phyloP scores from a whole-genome alignment of 768 basidiomycete genomes.

The Bullera alba region DNA sequence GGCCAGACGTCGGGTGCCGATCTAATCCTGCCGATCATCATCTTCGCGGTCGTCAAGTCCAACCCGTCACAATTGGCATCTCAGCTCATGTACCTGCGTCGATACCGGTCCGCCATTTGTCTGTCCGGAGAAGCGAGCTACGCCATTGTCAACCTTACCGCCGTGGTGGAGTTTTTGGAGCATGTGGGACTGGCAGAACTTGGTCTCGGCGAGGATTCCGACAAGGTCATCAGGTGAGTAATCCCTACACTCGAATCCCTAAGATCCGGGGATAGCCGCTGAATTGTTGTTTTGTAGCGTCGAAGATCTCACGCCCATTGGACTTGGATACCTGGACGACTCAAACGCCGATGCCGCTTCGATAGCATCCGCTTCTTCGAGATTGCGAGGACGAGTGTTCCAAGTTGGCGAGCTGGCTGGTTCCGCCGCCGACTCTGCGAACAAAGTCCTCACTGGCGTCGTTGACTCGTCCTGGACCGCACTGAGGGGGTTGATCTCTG shows the following conservation, averaged over 20 bases:
- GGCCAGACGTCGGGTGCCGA: slow-evolving; percentile 54
- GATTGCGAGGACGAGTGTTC: slow-evolving; percentile 67
- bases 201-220: slow-evolving; percentile 47
- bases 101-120: slow-evolving; percentile 55
- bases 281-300: slow-evolving; percentile 50
- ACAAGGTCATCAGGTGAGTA: slow-evolving; percentile 40
- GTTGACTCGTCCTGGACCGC: slow-evolving; percentile 87
- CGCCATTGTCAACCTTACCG: slow-evolving; percentile 88
- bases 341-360: slow-evolving; percentile 50
- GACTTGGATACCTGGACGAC: slow-evolving; percentile 56
- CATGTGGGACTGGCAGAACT: slow-evolving; percentile 78
- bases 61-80: slow-evolving; percentile 76
- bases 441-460: slow-evolving; percentile 66
- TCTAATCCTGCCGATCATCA: slow-evolving; percentile 84
- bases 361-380: slow-evolving; percentile 51
- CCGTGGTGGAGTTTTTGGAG: slow-evolving; percentile 91
- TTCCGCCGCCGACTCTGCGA: slow-evolving; percentile 73
- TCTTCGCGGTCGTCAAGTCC: slow-evolving; percentile 85
- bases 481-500: slow-evolving; percentile 61
- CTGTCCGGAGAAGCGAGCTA: slow-evolving; percentile 78
- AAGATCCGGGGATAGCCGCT: not conserved
- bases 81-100: slow-evolving; percentile 54
- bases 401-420: slow-evolving; percentile 62
- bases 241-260: not conserved
- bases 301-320: slow-evolving; percentile 73